A percentile compares a stretch with the other conserved stretches of the same genome.
Evolutionary conservation across 257 asterid genomes (phyloP).

Genomic region (Solanum lycopersicoides): DNA sequence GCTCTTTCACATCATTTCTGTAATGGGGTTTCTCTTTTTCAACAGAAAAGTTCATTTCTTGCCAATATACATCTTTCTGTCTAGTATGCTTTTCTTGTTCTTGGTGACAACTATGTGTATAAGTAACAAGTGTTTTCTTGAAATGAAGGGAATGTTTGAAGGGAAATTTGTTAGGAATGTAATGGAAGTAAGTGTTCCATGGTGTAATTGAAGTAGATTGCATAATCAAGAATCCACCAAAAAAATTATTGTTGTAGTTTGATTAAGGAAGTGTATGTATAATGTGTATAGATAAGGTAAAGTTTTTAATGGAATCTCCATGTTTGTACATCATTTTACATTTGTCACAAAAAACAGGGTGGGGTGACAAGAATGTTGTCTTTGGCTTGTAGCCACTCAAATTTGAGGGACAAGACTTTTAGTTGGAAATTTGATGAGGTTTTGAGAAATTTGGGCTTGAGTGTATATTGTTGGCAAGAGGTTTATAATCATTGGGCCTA

Average conservation of each 20-base stretch:
- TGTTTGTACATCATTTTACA: not conserved
- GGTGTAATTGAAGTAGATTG: slow-evolving; percentile 50
- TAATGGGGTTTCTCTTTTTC: slow-evolving; percentile 24
- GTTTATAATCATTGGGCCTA: not conserved
- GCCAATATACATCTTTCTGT: slow-evolving; percentile 13
- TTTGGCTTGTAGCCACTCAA: not conserved
- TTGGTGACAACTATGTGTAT: slow-evolving; percentile 39
- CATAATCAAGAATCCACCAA: slow-evolving; percentile 22
- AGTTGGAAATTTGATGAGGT: not conserved
- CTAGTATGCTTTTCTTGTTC: slow-evolving; percentile 39
- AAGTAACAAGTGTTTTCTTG: not conserved
- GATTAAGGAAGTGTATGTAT: not conserved
- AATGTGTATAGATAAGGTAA: not conserved
- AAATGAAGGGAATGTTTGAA: slow-evolving; percentile 19
- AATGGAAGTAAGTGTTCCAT: slow-evolving; percentile 54
- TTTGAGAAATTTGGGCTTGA: not conserved
- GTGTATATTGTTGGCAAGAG: not conserved
- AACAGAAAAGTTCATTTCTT: slow-evolving; percentile 24
- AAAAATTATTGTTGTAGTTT: not conserved
- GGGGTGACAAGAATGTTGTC: not conserved
- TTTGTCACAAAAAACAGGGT: not conserved
- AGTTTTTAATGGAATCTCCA: not conserved
- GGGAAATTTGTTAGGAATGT: slow-evolving; percentile 39
- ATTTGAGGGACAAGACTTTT: not conserved
- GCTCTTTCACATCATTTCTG: slow-evolving; percentile 3